These are phyloP conservation scores for Leccinum pachyderme DNA, from an alignment of 1,284 basidiomycete species.

Conservation along the genomic window DNA sequence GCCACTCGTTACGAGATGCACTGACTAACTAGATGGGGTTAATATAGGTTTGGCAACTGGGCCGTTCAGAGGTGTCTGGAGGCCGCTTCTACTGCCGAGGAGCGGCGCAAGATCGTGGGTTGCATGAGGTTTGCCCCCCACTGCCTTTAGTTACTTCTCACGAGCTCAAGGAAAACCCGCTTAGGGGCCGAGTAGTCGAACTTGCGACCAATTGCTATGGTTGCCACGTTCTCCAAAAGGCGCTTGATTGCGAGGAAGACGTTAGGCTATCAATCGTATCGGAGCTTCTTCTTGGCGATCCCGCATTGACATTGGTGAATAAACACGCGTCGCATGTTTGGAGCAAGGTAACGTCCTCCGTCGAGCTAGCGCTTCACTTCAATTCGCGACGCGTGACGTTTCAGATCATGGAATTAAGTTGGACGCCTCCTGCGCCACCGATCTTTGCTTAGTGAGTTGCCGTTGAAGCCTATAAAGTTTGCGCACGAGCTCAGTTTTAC, in stretches of 20 bases:
- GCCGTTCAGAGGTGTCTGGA: constrained; percentile 82
- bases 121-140: constrained; percentile 70
- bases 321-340: constrained; percentile 86
- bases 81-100: constrained; percentile 65
- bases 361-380: constrained; percentile 2
- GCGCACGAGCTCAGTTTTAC: constrained; percentile 6
- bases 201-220: constrained; percentile 84
- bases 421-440: constrained; percentile 78
- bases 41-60: constrained; percentile 77
- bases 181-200: constrained; percentile 75
- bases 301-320: constrained; percentile 78
- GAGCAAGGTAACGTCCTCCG: constrained; percentile 61
- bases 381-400: constrained; percentile 2
- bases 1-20: constrained; percentile 1
- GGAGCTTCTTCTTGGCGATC: constrained; percentile 75
- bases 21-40: constrained; percentile 15
- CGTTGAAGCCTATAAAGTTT: background rate
- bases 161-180: constrained; percentile 3
- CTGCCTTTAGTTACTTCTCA: constrained; percentile 6
- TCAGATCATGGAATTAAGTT: constrained; percentile 80
- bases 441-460: constrained; percentile 74
- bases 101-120: constrained; percentile 71
- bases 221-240: constrained; percentile 82
- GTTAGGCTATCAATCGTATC: constrained; percentile 76
- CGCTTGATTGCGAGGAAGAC: constrained; percentile 84